Evolutionary conservation across 73 alveolate species (phyloP).

Genomic region (Paramecium caudatum): DNA sequence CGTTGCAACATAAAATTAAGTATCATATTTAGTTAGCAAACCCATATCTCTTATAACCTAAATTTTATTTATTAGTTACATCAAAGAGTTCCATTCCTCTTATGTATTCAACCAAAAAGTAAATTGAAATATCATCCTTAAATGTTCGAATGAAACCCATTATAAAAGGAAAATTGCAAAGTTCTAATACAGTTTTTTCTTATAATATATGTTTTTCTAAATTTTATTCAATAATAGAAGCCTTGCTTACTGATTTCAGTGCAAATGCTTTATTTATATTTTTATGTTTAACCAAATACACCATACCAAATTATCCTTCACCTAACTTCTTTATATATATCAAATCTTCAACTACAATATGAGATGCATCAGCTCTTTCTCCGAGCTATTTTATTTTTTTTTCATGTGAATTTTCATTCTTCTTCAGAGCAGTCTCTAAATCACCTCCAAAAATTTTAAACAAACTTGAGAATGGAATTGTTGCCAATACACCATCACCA

Average conservation of each 20-base stretch:
- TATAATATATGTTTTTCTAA: conserved; percentile 59
- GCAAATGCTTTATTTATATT: conserved; percentile 71
- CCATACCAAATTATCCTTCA: conserved; percentile 81
- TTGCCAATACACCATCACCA: conserved; percentile 70
- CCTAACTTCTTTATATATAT: conserved; percentile 63
- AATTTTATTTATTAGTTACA: conserved; percentile 21
- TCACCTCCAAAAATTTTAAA: conserved; percentile 71
- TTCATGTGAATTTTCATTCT: conserved; percentile 75
- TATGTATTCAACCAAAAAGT: conserved; percentile 76
- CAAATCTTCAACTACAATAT: conserved; percentile 69
- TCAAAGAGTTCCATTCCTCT: conserved; percentile 82
- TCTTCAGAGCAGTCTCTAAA: conserved; percentile 66
- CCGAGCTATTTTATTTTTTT: conserved; percentile 59
- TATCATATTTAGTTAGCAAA: conserved; percentile 69
- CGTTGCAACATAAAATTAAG: conserved; percentile 73
- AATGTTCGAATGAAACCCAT: conserved; percentile 77
- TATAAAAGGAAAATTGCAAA: conserved; percentile 78
- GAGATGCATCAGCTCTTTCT: conserved; percentile 76
- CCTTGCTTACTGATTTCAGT: conserved; percentile 74
- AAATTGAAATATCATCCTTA: conserved; percentile 77
- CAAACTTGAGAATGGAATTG: neutral
- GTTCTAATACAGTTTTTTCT: conserved; percentile 75
- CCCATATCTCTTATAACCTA: conserved; percentile 75
- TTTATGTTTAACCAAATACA: conserved; percentile 77
- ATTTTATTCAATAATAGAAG: conserved; percentile 62